phyloP scores from a whole-genome alignment of 176 grass and related monocot genomes.

The Rhynchospora breviuscula region DNA sequence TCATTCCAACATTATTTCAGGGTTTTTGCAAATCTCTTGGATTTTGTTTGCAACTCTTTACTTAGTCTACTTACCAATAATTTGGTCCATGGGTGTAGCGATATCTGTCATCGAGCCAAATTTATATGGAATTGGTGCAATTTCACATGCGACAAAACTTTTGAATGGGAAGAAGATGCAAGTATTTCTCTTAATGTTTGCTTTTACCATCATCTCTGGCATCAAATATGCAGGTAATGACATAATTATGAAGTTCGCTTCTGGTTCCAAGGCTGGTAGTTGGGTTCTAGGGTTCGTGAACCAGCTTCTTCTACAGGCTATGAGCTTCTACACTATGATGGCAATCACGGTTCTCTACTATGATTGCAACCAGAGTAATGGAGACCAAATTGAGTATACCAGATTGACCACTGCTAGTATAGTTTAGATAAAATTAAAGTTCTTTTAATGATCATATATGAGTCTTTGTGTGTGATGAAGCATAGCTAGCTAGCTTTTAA shows the following conservation, averaged over 20 bases:
- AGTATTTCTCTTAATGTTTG: background rate
- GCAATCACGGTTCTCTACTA: constrained; percentile 11
- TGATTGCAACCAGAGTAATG: constrained; percentile 25
- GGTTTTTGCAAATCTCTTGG: background rate
- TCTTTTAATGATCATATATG: background rate
- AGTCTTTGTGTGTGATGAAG: background rate
- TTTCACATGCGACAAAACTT: constrained; percentile 15
- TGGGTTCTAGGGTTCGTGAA: background rate
- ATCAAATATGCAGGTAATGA: background rate
- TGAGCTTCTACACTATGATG: background rate
- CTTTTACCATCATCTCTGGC: background rate
- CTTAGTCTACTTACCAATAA: background rate
- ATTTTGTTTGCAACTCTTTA: background rate
- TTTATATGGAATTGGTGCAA: constrained; percentile 18
- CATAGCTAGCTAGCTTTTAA: background rate
- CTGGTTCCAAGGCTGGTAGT: background rate
- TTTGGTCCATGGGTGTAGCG: background rate
- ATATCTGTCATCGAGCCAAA: constrained; percentile 23
- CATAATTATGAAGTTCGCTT: background rate
- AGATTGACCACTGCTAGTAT: background rate
- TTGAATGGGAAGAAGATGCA: constrained; percentile 25
- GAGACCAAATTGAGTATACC: background rate
- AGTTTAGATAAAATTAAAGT: background rate
- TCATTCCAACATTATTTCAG: background rate
- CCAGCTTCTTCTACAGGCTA: background rate